Conservation (phyloP, 2,329 filamentous ascomycete species). For the Chrysosporium queenslandicum region DNA sequence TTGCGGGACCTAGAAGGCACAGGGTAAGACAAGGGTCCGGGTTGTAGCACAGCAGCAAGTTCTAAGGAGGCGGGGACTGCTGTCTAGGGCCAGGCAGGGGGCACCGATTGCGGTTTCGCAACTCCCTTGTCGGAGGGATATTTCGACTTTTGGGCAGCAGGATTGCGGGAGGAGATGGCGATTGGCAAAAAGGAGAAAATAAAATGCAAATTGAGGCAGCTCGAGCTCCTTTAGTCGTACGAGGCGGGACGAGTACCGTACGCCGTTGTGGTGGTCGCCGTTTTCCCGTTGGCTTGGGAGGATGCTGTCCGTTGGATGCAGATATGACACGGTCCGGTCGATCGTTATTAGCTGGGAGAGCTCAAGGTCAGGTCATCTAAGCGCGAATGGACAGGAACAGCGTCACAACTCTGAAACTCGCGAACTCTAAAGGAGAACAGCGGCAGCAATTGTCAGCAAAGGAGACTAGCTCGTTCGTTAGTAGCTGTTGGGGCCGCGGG, state of each 20-base stretch:
- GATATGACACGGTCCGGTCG: background rate
- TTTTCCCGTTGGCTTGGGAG: background rate
- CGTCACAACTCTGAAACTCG: constrained; percentile 4
- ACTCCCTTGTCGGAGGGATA: constrained; percentile 3
- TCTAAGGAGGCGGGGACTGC: background rate
- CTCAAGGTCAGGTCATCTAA: background rate
- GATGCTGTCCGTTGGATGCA: background rate
- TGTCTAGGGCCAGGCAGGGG: background rate
- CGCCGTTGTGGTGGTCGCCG: background rate
- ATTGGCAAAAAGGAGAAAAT: background rate
- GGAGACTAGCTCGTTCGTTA: background rate
- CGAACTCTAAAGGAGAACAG: background rate
- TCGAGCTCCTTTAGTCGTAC: background rate
- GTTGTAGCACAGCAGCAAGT: background rate
- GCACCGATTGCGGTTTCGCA: background rate
- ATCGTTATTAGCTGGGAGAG: background rate
- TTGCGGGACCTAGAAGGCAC: background rate
- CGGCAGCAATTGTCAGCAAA: constrained; percentile 1
- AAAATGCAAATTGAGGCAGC: background rate
- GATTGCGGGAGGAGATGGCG: background rate
- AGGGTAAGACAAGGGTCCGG: constrained; percentile 8
- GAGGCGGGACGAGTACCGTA: background rate
- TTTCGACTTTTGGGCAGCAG: background rate
- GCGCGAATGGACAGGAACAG: background rate
- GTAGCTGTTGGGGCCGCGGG: background rate